Conservation (phyloP, 768 basidiomycete species). For the Boletus subparvulus region DNA sequence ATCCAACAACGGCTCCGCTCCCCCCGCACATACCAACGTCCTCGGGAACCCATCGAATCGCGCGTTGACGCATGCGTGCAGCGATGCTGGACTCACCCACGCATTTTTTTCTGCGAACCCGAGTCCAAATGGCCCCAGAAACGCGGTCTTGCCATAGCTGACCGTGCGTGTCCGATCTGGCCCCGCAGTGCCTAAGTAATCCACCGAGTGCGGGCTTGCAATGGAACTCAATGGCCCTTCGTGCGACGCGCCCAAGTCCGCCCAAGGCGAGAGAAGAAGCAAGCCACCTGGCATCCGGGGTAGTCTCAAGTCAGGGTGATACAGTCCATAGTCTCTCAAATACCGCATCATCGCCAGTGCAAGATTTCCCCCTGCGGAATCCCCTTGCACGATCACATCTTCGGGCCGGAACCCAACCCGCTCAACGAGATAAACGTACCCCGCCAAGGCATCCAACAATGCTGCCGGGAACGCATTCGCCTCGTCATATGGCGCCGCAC, state of each 20-base stretch:
- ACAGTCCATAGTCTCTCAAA: conserved; percentile 23
- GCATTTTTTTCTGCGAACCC: conserved; percentile 46
- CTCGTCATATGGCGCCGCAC: conserved; percentile 25
- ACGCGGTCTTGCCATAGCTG: conserved; percentile 30
- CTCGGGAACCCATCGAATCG: conserved; percentile 57
- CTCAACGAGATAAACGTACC: conserved; percentile 50
- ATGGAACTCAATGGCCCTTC: conserved; percentile 38
- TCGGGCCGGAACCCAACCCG: conserved; percentile 39
- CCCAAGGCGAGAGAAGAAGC: conserved; percentile 38
- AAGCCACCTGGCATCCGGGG: conserved; percentile 29
- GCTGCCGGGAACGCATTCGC: conserved; percentile 51
- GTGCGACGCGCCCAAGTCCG: conserved; percentile 21
- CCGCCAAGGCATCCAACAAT: conserved; percentile 51
- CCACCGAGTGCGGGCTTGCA: conserved; percentile 23
- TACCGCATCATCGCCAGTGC: conserved; percentile 41
- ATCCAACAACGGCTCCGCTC: conserved; percentile 57
- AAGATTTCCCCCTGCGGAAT: conserved; percentile 57
- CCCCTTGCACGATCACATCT: conserved; percentile 49
- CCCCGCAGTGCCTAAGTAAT: conserved; percentile 28
- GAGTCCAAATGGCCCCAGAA: conserved; percentile 49
- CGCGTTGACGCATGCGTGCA: conserved; percentile 37
- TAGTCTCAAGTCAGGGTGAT: conserved; percentile 15
- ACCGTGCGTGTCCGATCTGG: neutral
- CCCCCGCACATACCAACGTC: conserved; percentile 60
- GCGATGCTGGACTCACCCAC: conserved; percentile 63